Conservation (phyloP, 768 basidiomycete species). For the Lactifluus volemus region DNA sequence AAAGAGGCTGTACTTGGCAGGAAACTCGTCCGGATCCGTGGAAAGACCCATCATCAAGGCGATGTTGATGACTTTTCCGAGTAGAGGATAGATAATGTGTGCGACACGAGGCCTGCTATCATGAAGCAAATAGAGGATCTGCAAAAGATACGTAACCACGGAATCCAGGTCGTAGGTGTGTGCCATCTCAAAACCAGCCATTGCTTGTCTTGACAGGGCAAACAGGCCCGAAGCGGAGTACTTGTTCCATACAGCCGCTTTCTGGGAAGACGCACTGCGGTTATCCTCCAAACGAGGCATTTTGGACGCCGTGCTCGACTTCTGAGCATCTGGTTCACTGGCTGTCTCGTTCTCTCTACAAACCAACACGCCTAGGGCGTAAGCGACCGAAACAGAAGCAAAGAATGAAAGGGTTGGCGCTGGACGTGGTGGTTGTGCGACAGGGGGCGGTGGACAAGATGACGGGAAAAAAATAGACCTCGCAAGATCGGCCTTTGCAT, state of each 20-base stretch:
- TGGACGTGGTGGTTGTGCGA: neutral
- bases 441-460: neutral
- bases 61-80: slow-evolving; percentile 61
- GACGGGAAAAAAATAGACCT: slow-evolving; percentile 16
- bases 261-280: slow-evolving; percentile 2
- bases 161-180: slow-evolving; percentile 45
- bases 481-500: slow-evolving; percentile 17
- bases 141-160: slow-evolving; percentile 49
- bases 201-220: slow-evolving; percentile 41
- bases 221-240: slow-evolving; percentile 30
- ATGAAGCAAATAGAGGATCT: slow-evolving; percentile 45
- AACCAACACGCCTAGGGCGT: slow-evolving; percentile 17
- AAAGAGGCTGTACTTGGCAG: slow-evolving; percentile 39
- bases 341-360: slow-evolving; percentile 18
- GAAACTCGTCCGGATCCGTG: slow-evolving; percentile 47
- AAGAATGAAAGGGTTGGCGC: slow-evolving; percentile 20
- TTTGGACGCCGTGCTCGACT: slow-evolving; percentile 3
- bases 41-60: slow-evolving; percentile 58
- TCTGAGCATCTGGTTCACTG: slow-evolving; percentile 7
- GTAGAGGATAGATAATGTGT: slow-evolving; percentile 36
- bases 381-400: slow-evolving; percentile 17
- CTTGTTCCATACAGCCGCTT: slow-evolving; percentile 11
- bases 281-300: slow-evolving; percentile 17
- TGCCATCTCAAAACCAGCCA: slow-evolving; percentile 36
- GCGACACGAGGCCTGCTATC: slow-evolving; percentile 38